These are phyloP conservation scores for Teratosphaeria destructans DNA, from an alignment of 2,329 filamentous ascomycete genomes.

Conservation along the genomic window DNA sequence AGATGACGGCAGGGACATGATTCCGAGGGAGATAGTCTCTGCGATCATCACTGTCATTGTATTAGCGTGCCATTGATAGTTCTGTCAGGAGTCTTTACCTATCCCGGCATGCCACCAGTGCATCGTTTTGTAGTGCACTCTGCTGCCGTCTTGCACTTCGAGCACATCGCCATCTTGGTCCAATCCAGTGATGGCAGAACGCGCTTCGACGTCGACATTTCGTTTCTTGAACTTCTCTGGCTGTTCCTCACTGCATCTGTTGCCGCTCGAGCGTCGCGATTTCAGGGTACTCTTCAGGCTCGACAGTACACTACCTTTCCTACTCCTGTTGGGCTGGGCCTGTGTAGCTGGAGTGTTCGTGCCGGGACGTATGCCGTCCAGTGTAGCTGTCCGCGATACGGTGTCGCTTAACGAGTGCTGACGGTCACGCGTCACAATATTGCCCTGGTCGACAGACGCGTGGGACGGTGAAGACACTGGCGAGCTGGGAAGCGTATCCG, in stretches of 20 bases:
- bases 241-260: not conserved
- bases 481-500: not conserved
- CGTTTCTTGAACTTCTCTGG: slow-evolving; percentile 6
- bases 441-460: not conserved
- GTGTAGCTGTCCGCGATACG: not conserved
- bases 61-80: not conserved
- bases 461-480: not conserved
- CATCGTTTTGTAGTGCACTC: slow-evolving; percentile 41
- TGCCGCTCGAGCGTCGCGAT: not conserved
- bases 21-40: slow-evolving; percentile 49
- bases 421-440: not conserved
- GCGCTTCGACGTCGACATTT: slow-evolving; percentile 8
- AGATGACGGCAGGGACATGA: slow-evolving; percentile 45
- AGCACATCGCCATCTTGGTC: slow-evolving; percentile 10
- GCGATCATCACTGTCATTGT: slow-evolving; percentile 37
- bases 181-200: slow-evolving; percentile 6
- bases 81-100: not conserved
- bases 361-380: not conserved
- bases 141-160: slow-evolving; percentile 1
- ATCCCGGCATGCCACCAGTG: slow-evolving; percentile 33
- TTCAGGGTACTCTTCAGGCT: not conserved
- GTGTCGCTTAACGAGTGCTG: not conserved
- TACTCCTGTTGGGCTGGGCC: not conserved
- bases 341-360: not conserved
- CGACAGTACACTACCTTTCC: not conserved